Evolutionary conservation across 352 stramenopile genomes (phyloP), one percentile per base, ranked within the genome.

Genomic region (Phytophthora cryptogea): DNA sequence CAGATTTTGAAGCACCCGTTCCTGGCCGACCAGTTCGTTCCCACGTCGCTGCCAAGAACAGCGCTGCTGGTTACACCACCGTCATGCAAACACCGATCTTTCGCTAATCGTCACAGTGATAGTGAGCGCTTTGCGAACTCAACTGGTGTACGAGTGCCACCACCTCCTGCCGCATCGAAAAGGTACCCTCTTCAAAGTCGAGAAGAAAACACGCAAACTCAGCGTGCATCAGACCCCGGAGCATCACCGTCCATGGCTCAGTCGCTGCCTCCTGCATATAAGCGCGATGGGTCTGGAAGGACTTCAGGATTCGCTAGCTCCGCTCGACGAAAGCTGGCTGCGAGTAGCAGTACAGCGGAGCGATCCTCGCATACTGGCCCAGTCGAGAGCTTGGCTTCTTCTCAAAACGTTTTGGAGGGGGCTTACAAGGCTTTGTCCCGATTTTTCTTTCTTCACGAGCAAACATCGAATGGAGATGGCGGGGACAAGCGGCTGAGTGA

Each of bases 1-100:
- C 75, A 79, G 11, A 94, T 97, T 59, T 69, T 92, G 3, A 73
- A 75, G 27, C 88, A 96, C 43, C 71, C 85, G 23, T 96, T 95
- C 51, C 76, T 96, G 11, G 49, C 63, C 8, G 76, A 90, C 33
- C 72, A 88, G 20, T 72, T 80, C 7, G 71, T 86, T 10, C 77
- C 83, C 11, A 60, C 58, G n/a, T 69, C 72, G 5, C 41, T 96
- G 13, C 79, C 88, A 4, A 72, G 65, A 32, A 84, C 80, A 3
- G 83, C 86, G 8, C 56, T 95, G 42, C 47, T 93, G 1, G 74
- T 90, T 55, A 94, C 86, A 2, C 86, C 86, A 5, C 83, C 82
- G 30, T 78, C 59, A 17, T 86, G 78, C 45, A 88, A 89, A 39
- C 52, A 49, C n/a, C 58, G 66, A 26, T 59, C 58, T 13, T 59